These are phyloP conservation scores for Micractinium sp. DNA, from an alignment of 139 green algal species.

Conservation along the genomic window DNA sequence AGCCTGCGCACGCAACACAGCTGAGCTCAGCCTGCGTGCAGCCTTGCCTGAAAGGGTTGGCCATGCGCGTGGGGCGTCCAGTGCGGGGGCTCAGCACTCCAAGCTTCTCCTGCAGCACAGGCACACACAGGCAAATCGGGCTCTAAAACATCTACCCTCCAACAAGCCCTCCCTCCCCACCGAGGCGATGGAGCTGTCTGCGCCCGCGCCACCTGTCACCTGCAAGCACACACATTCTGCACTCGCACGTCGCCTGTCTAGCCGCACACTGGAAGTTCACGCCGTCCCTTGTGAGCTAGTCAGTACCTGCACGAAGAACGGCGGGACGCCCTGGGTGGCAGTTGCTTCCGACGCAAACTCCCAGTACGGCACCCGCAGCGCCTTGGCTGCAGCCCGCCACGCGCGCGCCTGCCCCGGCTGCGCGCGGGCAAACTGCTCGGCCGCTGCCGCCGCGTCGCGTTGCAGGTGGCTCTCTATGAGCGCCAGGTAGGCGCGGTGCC, in stretches of 20 bases:
- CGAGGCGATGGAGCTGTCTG: too few relatives aligned
- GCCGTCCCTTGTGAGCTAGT: too few relatives aligned
- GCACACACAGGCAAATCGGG: too few relatives aligned
- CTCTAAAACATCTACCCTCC: too few relatives aligned
- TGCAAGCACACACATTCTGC: too few relatives aligned
- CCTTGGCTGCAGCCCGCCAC: neutral
- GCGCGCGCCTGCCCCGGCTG: neutral
- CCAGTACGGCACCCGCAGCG: neutral
- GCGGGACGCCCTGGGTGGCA: neutral
- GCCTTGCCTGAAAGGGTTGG: neutral
- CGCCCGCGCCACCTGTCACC: too few relatives aligned
- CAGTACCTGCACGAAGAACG: neutral
- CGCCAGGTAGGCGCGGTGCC: conserved; percentile 23
- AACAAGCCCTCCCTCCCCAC: too few relatives aligned
- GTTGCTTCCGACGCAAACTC: neutral
- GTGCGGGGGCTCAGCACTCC: neutral
- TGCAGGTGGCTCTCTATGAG: neutral
- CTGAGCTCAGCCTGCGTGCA: too few relatives aligned
- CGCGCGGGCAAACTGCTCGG: neutral
- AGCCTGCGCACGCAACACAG: too few relatives aligned
- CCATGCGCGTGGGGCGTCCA: neutral
- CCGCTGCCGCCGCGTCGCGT: neutral
- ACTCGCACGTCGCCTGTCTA: too few relatives aligned
- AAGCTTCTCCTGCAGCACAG: neutral
- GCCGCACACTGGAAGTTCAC: too few relatives aligned